Base-by-base conservation (phyloP, 1,284 basidiomycete species). In the Tilletia setariae region DNA sequence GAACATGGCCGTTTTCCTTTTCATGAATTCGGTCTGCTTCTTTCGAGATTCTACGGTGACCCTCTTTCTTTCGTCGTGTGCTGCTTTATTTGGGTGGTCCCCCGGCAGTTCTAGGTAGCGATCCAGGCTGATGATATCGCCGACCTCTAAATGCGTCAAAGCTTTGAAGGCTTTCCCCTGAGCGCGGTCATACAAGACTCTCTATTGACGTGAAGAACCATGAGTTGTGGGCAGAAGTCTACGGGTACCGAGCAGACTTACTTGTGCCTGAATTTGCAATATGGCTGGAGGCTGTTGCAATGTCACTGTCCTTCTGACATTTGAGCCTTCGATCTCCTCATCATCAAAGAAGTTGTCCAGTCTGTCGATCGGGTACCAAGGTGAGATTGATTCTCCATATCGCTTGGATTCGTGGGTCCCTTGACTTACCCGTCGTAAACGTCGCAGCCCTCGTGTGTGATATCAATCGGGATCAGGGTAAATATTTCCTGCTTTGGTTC, bases 341-440 rank as follows among this genome's bases (percentile, higher is more conserved):
- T 94, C 92, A 68, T 92, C 90, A 77, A 98, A 96, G 80, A 96
- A 97, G 42, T 91, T 87, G 70, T 91, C 91, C 16, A 99, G 85
- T 7, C 93, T 94, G 76, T 98, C 94, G 82, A 98, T 21, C 16
- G 46, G 19, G 46, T 6, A 4, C 46, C 7, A 23, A 49, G 46
- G 21, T 23, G 21, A 23, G 19, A n/a, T 23, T n/a, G 4, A 6
- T 16, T 7, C 46, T 19, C 19, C 46, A 49, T 16, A 49, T 96
- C 8, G 98, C 86, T 80, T 97, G 94, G 70, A 89, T n/a, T n/a
- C n/a, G n/a, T n/a, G n/a, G n/a, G 88, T 66, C 91, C 91, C 75
- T 94, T 90, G 87, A 98, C 94, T 75, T 96, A 95, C 71, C 98
- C 91, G 43, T 94, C 92, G 1, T 98, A 86, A 79, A 95, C 93